Base-by-base conservation (phyloP, 106 monocot species). In the Dendrobium catenatum region DNA sequence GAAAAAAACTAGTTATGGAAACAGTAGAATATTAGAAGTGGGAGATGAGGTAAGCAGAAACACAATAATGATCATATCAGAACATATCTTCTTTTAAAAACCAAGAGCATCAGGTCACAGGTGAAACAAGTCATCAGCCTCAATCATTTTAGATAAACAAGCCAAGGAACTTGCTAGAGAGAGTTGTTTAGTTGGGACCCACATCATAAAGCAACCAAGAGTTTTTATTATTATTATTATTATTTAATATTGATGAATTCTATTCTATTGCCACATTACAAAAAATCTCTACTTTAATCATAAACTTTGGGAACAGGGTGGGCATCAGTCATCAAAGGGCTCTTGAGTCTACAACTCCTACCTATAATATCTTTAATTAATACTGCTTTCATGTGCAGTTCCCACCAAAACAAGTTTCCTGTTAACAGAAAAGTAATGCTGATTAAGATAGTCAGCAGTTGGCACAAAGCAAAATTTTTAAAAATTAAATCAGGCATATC, bases 21-120 rank as follows among this genome's bases (percentile, higher is more conserved):
- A 9, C 10, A 76, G 24, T 42, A 49, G 48, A 49, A 76, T 48
- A 76, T 49, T 51, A 27, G 26, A 42, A 76, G 49, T 48, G 46
- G 76, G 19, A 16, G 13, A 26, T 51, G 49, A 76, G 76, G 49
- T 48, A 17, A 27, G 76, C 46, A 76, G 42, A 51, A 51, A 76
- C 76, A 49, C 42, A 49, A 47, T 76, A 49, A 76, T 76, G n/a
- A 43, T 27, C 48, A 26, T 76, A 47, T 76, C 76, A 49, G 49
- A 49, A 46, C 76, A 76, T 51, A 76, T 76, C 76, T 76, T 76
- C 49, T 76, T 76, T 76, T 48, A 51, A 48, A 44, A 42, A 74
- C 6, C 43, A 74, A 74, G 5, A 13, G 42, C 74, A 42, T 42
- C 74, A 74, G 37, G 70, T 70, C 42, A 72, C 13, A 72, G 31